These are phyloP conservation scores for Trichoderma cornu-damae DNA, from an alignment of 2,329 filamentous ascomycete genomes.

Conservation along the genomic window DNA sequence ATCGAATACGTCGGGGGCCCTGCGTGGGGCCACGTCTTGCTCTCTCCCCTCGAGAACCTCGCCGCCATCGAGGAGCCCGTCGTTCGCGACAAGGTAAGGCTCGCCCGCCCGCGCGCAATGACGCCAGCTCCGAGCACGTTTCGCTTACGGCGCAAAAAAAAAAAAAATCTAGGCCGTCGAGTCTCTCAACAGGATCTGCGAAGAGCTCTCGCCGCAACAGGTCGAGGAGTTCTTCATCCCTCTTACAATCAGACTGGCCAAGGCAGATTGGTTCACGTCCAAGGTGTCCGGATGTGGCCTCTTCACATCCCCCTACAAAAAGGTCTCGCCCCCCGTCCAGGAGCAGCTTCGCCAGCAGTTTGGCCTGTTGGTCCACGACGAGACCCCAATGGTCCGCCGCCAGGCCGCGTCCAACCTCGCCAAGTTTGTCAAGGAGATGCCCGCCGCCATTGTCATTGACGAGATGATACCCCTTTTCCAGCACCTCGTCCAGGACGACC, in stretches of 20 bases:
- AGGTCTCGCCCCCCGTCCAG: constrained; percentile 81
- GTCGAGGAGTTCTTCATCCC: constrained; percentile 97
- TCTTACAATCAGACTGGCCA: constrained; percentile 89
- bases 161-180: constrained; percentile 78
- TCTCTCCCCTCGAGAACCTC: constrained; percentile 95
- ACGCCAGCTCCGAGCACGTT: neutral
- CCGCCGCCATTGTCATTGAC: constrained; percentile 82
- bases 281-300: constrained; percentile 97
- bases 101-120: constrained; percentile 22
- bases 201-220: constrained; percentile 82
- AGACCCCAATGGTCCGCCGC: constrained; percentile 97
- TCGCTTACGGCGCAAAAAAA: constrained; percentile 16
- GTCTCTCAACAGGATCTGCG: constrained; percentile 98
- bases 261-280: constrained; percentile 99
- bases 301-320: constrained; percentile 88
- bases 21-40: constrained; percentile 88
- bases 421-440: constrained; percentile 97
- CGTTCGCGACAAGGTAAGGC: constrained; percentile 85
- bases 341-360: constrained; percentile 91
- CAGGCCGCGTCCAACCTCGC: constrained; percentile 94
- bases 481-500: constrained; percentile 91
- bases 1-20: constrained; percentile 96
- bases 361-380: constrained; percentile 88
- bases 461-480: constrained; percentile 99
- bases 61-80: constrained; percentile 97